These are phyloP conservation scores for Gymnopilus dilepis DNA, from an alignment of 768 basidiomycete genomes.

Conservation along the genomic window DNA sequence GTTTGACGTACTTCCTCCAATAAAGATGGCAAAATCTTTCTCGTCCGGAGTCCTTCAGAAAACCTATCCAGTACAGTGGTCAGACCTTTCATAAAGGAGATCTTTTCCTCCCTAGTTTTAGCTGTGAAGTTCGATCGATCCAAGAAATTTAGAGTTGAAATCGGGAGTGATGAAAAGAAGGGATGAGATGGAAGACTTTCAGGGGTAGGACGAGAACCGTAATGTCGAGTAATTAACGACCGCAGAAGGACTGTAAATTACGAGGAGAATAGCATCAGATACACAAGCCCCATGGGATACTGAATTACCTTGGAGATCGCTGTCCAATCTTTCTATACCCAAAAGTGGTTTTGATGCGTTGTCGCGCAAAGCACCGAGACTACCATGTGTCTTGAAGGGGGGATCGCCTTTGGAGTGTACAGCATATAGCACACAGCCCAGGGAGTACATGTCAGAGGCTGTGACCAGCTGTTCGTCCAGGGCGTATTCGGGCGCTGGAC, in stretches of 20 bases:
- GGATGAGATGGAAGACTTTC: slow-evolving; percentile 80
- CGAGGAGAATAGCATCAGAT: slow-evolving; percentile 11
- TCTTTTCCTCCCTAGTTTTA: slow-evolving; percentile 94
- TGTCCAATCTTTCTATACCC: slow-evolving; percentile 69
- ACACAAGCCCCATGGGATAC: neutral
- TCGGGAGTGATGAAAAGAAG: slow-evolving; percentile 95
- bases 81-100: slow-evolving; percentile 93
- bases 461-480: slow-evolving; percentile 87
- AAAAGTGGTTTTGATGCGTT: slow-evolving; percentile 67
- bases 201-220: slow-evolving; percentile 75
- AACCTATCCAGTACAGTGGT: slow-evolving; percentile 82
- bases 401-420: slow-evolving; percentile 89
- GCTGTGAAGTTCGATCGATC: slow-evolving; percentile 95
- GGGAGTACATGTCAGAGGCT: slow-evolving; percentile 90
- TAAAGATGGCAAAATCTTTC: slow-evolving; percentile 91
- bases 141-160: slow-evolving; percentile 94
- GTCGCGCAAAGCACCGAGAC: slow-evolving; percentile 70
- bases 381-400: slow-evolving; percentile 87
- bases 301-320: slow-evolving; percentile 71
- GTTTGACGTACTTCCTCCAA: slow-evolving; percentile 85
- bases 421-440: slow-evolving; percentile 90
- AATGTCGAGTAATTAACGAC: slow-evolving; percentile 81
- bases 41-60: slow-evolving; percentile 81
- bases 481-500: slow-evolving; percentile 89
- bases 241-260: slow-evolving; percentile 70